Evolutionary conservation across 257 asterid genomes (phyloP).

Genomic region (Schizonepeta tenuifolia): DNA sequence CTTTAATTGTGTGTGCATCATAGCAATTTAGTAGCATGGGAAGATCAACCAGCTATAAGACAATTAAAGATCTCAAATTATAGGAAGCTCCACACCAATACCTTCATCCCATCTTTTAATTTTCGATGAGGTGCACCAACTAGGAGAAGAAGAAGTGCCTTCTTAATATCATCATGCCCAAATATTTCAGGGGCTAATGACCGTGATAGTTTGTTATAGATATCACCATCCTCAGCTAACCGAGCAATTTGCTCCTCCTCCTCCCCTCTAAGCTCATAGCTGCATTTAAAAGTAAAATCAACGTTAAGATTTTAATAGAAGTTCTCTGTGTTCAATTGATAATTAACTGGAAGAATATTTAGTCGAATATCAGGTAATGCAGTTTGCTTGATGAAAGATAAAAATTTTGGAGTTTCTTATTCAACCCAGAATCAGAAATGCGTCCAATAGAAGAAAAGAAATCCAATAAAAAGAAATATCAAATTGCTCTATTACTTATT

Average conservation of each 20-base stretch:
- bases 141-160: conserved; percentile 95
- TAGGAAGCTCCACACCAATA: conserved; percentile 34
- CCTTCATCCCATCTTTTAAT: conserved; percentile 98
- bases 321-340: background rate
- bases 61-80: background rate
- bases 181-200: conserved; percentile 95
- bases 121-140: conserved; percentile 98
- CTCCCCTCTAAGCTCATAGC: conserved; percentile 73
- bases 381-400: background rate
- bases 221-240: conserved; percentile 93
- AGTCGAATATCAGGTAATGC: background rate
- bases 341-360: background rate
- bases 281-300: conserved; percentile 14
- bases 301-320: background rate
- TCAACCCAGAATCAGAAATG: conserved; percentile 4
- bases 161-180: conserved; percentile 93
- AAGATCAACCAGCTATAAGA: background rate
- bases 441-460: conserved; percentile 22
- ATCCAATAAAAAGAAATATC: too few relatives aligned
- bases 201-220: conserved; percentile 75
- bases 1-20: background rate
- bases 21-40: conserved; percentile 10
- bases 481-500: background rate
- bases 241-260: conserved; percentile 83
- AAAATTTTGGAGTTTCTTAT: background rate